Evolutionary conservation across 2,329 filamentous ascomycete genomes (phyloP), one percentile per base, ranked within the genome.

Genomic region (Aureobasidium pullulans): DNA sequence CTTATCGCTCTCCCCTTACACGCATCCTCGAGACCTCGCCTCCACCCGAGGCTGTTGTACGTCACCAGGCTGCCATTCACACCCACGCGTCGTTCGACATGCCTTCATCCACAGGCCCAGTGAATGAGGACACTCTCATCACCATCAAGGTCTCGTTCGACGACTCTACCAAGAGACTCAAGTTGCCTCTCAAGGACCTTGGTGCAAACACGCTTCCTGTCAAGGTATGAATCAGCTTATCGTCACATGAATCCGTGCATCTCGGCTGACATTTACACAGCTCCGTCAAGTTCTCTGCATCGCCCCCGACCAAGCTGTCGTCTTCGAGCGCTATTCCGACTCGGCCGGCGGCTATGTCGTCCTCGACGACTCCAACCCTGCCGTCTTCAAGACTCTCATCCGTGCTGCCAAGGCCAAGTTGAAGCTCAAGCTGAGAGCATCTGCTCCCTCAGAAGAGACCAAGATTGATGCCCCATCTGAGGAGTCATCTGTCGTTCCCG

Each of bases 361-460:
- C 46, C 86, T 99, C 62, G 88, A 96, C 72, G 79, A 84, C 63
- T 79, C 80, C 71, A 95, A 96, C 70, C 76, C 83, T 8, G 81
- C 89, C 47, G 89, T 96, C 69, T 99, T 96, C 81, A 97, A 96
- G 80, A 94, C 96, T 72, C 86, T 99, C 43, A 93, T 94, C 72
- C 88, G 94, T 68, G 94, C 94, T 65, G 94, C 94, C 64, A 99
- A 96, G 79, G 94, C 94, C 39, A 99, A 99, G 81, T 85, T 92
- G 65, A 99, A 97, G 85, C 86, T 99, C 66, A 92, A 94, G 75
- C 83, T 99, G 61, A 89, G 69, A 64, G 70, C 69, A 4, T 70
- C 70, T n/a, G 67, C 71, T 47, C 65, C 66, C 6, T 47, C 60
- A 29, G 60, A 62, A n/a, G 19, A 56, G 2, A 47, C 37, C 36